A percentile compares a stretch with the other conserved stretches of the same genome.
Evolutionary conservation across 768 basidiomycete species (phyloP).

Genomic region (Lentinus tigrinus): DNA sequence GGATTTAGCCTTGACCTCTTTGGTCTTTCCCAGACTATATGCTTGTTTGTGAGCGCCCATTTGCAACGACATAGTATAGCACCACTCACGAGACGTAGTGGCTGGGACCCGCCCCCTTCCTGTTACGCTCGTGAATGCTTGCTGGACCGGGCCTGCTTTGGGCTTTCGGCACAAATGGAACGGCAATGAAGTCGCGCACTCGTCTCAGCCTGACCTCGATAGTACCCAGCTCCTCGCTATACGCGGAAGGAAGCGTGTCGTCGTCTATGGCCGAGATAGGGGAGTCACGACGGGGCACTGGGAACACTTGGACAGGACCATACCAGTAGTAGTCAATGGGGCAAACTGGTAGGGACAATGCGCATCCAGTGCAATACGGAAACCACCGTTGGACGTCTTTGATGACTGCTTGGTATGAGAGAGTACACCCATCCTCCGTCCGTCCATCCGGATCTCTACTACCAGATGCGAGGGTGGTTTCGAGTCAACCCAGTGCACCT

Average conservation of each 20-base stretch:
- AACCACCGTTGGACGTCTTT: not conserved
- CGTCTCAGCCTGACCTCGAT: conserved; percentile 14
- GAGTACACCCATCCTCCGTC: conserved; percentile 11
- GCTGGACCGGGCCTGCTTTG: not conserved
- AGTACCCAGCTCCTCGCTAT: conserved; percentile 13
- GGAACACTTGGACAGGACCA: not conserved
- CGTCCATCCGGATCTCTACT: conserved; percentile 17
- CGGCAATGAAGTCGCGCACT: conserved; percentile 1
- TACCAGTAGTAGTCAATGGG: not conserved
- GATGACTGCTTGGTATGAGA: conserved; percentile 6
- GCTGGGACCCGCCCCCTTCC: not conserved
- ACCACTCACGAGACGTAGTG: conserved; percentile 8
- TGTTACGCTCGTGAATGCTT: not conserved
- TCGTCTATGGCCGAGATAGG: not conserved
- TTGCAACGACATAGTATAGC: not conserved
- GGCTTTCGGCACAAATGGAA: not conserved
- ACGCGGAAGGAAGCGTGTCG: conserved; percentile 9
- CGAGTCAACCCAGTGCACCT: conserved; percentile 19
- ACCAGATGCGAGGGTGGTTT: conserved; percentile 11
- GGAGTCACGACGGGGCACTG: not conserved
- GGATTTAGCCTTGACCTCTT: not conserved
- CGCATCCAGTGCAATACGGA: conserved; percentile 1
- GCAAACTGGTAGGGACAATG: conserved; percentile 6
- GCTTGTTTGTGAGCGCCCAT: too few species aligned
- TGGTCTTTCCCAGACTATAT: not conserved